These are phyloP conservation scores for Schizochytrium sp. DNA, from an alignment of 108 stramenopile species.

Conservation along the genomic window DNA sequence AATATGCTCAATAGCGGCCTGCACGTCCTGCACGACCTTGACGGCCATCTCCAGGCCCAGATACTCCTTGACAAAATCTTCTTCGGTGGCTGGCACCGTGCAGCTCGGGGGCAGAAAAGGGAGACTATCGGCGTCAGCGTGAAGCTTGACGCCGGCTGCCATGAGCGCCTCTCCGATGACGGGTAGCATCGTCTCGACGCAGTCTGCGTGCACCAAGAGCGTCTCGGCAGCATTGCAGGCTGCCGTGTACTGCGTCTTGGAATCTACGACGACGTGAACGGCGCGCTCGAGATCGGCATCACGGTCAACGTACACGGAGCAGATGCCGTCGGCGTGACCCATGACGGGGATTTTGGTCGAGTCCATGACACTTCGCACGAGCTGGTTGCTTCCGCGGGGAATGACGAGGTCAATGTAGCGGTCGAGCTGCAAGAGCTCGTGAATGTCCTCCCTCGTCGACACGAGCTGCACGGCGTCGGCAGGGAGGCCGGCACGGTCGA, in stretches of 20 bases:
- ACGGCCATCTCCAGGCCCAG: constrained; percentile 83
- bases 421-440: constrained; percentile 37
- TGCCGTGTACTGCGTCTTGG: constrained; percentile 94
- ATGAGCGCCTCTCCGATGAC: constrained; percentile 60
- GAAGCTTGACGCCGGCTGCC: not conserved
- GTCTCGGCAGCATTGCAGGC: constrained; percentile 98
- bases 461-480: constrained; percentile 48
- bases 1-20: constrained; percentile 87
- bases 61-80: constrained; percentile 72
- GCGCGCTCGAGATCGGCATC: constrained; percentile 66
- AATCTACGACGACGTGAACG: constrained; percentile 52
- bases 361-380: constrained; percentile 78
- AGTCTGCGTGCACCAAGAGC: constrained; percentile 53
- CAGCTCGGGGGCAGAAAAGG: not conserved
- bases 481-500: constrained; percentile 6
- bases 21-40: constrained; percentile 73
- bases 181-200: constrained; percentile 61
- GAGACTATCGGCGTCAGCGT: not conserved
- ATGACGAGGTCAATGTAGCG: constrained; percentile 92
- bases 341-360: constrained; percentile 90
- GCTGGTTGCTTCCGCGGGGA: constrained; percentile 81
- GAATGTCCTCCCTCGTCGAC: constrained; percentile 71
- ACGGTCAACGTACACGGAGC: constrained; percentile 86
- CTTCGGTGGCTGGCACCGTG: constrained; percentile 32
- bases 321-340: constrained; percentile 97